These are phyloP conservation scores for Sutorius eximius DNA, from an alignment of 1,284 basidiomycete species.

Conservation along the genomic window DNA sequence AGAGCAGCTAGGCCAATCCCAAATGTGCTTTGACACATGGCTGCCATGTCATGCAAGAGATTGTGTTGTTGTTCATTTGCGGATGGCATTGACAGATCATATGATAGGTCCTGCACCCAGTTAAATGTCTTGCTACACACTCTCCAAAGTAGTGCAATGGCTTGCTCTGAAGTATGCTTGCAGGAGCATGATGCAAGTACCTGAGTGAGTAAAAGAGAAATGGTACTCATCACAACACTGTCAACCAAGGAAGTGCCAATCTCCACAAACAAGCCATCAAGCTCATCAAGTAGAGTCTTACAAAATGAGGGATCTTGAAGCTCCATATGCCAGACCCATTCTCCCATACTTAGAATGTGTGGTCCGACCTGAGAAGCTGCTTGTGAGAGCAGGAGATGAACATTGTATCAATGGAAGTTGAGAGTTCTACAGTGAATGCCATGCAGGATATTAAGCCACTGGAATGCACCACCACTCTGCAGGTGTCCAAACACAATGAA, in stretches of 20 bases:
- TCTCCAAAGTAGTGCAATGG: conserved; percentile 27
- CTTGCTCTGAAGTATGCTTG: conserved; percentile 5
- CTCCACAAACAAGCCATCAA: background rate
- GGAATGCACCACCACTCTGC: background rate
- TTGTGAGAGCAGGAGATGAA: background rate
- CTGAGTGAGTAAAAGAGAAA: conserved; percentile 35
- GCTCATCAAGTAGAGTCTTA: background rate
- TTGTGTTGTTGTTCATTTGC: no score
- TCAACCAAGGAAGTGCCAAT: conserved; percentile 30
- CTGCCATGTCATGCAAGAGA: conserved; percentile 35
- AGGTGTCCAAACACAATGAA: background rate
- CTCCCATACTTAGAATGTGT: background rate
- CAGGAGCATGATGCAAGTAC: conserved; percentile 33
- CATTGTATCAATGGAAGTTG: background rate
- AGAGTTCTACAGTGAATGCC: background rate
- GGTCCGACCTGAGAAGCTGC: background rate
- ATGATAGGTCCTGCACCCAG: conserved; percentile 39
- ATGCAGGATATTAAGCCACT: background rate
- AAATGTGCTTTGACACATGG: conserved; percentile 42
- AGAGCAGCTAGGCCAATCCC: conserved; percentile 32
- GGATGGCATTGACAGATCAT: no score
- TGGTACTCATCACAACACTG: conserved; percentile 33
- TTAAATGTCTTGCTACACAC: conserved; percentile 33
- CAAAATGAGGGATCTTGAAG: background rate
- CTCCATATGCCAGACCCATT: background rate